These are phyloP conservation scores for Pseudoscleropodium purum DNA, from an alignment of 225 moss, liverwort and hornwort species.

Conservation along the genomic window DNA sequence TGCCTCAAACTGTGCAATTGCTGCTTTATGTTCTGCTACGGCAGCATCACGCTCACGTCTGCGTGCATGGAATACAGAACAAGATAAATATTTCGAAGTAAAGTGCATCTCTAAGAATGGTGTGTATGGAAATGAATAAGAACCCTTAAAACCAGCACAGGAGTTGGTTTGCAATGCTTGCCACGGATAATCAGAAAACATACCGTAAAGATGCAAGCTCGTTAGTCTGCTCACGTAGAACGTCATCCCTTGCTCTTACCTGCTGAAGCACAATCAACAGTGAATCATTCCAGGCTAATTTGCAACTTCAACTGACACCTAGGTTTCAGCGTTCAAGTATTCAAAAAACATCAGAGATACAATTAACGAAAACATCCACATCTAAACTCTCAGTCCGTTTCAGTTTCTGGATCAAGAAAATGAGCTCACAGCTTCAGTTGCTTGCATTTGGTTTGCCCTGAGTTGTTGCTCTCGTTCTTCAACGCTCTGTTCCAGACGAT, in stretches of 20 bases:
- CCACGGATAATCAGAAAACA: neutral
- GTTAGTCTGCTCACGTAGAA: constrained; percentile 79
- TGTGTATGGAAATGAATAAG: neutral
- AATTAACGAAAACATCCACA: neutral
- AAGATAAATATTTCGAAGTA: neutral
- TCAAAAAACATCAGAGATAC: neutral
- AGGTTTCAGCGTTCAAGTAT: neutral
- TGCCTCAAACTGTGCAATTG: constrained; percentile 62
- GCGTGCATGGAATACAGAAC: constrained; percentile 5
- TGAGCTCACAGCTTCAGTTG: constrained; percentile 82
- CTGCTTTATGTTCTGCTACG: constrained; percentile 67
- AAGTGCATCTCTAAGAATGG: neutral
- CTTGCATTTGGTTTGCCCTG: constrained; percentile 81
- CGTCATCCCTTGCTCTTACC: constrained; percentile 92
- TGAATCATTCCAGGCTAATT: constrained; percentile 11
- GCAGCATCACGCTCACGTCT: constrained; percentile 80
- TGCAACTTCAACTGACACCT: neutral
- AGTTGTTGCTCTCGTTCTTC: constrained; percentile 88
- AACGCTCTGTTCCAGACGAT: constrained; percentile 69
- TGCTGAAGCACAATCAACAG: constrained; percentile 32
- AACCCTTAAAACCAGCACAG: neutral
- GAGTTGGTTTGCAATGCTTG: neutral
- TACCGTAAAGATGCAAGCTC: constrained; percentile 81
- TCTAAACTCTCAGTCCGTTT: neutral
- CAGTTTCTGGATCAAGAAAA: neutral